Percentiles rank a stretch among this genome's conserved stretches.
These are phyloP conservation scores for Chaetothyriales sp. DNA, from an alignment of 2,329 filamentous ascomycete genomes.

Conservation along the genomic window DNA sequence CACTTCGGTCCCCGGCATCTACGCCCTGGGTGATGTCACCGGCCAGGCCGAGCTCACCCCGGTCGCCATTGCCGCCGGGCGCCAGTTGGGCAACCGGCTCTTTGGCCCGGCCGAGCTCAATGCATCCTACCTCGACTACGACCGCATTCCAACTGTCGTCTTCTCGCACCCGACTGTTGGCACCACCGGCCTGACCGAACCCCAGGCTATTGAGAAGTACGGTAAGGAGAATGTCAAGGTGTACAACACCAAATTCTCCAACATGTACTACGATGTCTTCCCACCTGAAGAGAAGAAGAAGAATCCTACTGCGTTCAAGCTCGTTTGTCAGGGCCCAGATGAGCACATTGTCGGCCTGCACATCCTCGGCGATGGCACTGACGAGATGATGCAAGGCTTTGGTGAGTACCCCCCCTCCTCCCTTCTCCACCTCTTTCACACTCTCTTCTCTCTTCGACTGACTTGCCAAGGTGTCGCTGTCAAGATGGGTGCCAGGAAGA, in stretches of 20 bases:
- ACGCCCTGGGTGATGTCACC: constrained; percentile 39
- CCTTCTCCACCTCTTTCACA: background rate
- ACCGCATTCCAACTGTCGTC: constrained; percentile 40
- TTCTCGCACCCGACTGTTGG: constrained; percentile 40
- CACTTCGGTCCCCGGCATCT: constrained; percentile 33
- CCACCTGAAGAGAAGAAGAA: constrained; percentile 36
- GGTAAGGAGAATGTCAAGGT: constrained; percentile 38
- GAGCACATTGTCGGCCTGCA: constrained; percentile 40
- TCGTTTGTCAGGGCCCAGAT: constrained; percentile 35
- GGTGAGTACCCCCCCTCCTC: constrained; percentile 29
- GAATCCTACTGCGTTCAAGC: constrained; percentile 38
- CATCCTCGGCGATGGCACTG: constrained; percentile 33
- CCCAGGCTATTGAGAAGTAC: constrained; percentile 33
- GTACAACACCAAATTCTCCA: constrained; percentile 37
- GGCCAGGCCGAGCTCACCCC: constrained; percentile 39
- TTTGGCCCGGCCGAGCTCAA: constrained; percentile 35
- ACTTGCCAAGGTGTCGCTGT: constrained; percentile 38
- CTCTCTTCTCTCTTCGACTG: background rate
- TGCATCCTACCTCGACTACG: constrained; percentile 33
- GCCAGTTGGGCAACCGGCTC: constrained; percentile 36
- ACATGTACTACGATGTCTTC: constrained; percentile 34
- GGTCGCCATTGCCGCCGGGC: constrained; percentile 40
- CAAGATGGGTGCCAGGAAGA: constrained; percentile 70
- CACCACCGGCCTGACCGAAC: constrained; percentile 37
- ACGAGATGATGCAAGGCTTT: constrained; percentile 63